Base-by-base conservation (phyloP, 2,329 filamentous ascomycete species). In the Cytospora mali region DNA sequence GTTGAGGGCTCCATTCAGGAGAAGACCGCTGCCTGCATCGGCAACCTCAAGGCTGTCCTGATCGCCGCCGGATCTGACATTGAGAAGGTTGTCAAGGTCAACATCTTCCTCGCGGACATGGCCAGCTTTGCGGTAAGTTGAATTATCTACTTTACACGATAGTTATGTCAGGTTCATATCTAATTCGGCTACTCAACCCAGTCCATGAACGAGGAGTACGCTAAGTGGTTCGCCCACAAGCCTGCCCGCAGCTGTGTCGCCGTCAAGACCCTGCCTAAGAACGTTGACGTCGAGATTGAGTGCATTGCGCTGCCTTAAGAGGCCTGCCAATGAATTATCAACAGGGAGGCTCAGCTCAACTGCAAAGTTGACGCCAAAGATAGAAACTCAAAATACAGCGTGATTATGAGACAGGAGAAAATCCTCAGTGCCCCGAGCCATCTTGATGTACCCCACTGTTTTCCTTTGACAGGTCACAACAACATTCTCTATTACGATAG, bases 71-170 rank as follows among this genome's bases (percentile, higher is more conserved):
- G 91, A 59, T 93, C 90, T 25, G 86, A 84, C 58, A 84, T 98
- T 64, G 78, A 85, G 67, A 91, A 88, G 76, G 89, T 97, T 53
- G 91, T 97, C 79, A 97, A 97, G 84, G 90, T 93, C 70, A 92
- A 88, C 74, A 89, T 97, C 73, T 98, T 97, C 84, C 80, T 98
- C 66, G 89, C 90, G 56, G 90, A 96, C 77, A 98, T 98, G 94
- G 85, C 83, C 67, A 84, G 95, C 78, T 98, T 98, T 74, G 88
- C 84, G 55, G 82, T 84, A 72, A 69, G 81, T 74, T 21, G 29
- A 18, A 6, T 16, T 35, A 21, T 21, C 27, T 23, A 10, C 10
- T 16, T 42, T 16, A 4, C 14, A 11, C 25, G 23, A 9, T 16
- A 28, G n/a, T 29, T 6, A 3, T 10, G 33, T 29, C 1, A 33